Evolutionary conservation across 208 protist species (phyloP).

Genomic region (Trypanosoma mega): DNA sequence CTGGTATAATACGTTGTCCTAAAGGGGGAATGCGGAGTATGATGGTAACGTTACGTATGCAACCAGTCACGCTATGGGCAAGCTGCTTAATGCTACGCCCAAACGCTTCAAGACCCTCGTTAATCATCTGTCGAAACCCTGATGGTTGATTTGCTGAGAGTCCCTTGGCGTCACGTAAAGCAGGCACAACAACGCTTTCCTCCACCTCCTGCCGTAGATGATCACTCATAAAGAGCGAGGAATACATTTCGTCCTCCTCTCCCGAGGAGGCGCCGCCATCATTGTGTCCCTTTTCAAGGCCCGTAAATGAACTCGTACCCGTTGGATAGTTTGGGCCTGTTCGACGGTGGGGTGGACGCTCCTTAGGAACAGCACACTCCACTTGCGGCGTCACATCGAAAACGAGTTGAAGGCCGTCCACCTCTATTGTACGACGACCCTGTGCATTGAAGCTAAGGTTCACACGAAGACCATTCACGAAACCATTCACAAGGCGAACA

Average conservation of each 20-base stretch:
- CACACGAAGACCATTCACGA: slow-evolving; percentile 21
- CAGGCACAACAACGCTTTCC: slow-evolving; percentile 18
- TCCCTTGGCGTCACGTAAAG: background rate
- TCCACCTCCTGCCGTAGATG: slow-evolving; percentile 15
- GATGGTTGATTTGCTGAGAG: background rate
- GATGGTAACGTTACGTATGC: slow-evolving; percentile 25
- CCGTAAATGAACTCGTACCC: background rate
- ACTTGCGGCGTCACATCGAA: slow-evolving; percentile 28
- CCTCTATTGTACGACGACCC: slow-evolving; percentile 21
- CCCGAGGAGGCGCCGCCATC: too few species aligned
- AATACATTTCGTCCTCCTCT: slow-evolving; percentile 23
- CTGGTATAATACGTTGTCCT: slow-evolving; percentile 16
- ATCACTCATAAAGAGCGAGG: slow-evolving; percentile 27
- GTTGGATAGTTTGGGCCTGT: background rate
- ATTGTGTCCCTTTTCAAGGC: background rate
- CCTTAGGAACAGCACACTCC: slow-evolving; percentile 16
- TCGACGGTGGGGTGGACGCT: too few species aligned
- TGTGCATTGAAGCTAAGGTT: slow-evolving; percentile 16
- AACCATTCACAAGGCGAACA: slow-evolving; percentile 16
- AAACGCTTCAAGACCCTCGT: slow-evolving; percentile 25
- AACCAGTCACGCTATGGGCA: slow-evolving; percentile 23
- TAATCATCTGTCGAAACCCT: slow-evolving; percentile 8
- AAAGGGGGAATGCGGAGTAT: slow-evolving; percentile 27
- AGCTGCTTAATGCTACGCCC: slow-evolving; percentile 25
- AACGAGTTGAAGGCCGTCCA: slow-evolving; percentile 30